Conservation (phyloP, 2,329 filamentous ascomycete species). For the Ceratocystis albifundus region DNA sequence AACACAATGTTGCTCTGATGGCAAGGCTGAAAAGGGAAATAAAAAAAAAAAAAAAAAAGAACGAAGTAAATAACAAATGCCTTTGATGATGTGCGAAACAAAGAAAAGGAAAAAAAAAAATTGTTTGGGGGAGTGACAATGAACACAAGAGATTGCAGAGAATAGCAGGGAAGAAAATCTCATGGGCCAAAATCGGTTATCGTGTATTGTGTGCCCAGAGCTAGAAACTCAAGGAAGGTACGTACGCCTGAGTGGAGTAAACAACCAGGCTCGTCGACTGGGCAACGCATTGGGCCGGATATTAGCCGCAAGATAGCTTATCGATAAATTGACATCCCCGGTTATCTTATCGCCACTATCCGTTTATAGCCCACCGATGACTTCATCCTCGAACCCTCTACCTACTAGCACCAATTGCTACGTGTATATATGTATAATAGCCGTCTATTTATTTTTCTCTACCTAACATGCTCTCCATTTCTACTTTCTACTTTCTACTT, state of each 20-base stretch:
- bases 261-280: slow-evolving; percentile 30
- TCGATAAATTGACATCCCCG: not conserved
- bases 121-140: not conserved
- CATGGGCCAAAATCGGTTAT: not conserved
- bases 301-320: not conserved
- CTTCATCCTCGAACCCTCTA: not conserved
- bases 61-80: slow-evolving; percentile 1
- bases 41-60: not conserved
- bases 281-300: slow-evolving; percentile 28
- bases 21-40: not conserved
- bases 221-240: not conserved
- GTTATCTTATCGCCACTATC: not conserved
- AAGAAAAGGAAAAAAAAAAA: not conserved
- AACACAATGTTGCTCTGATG: not conserved
- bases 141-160: not conserved
- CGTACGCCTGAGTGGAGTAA: slow-evolving; percentile 29
- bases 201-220: slow-evolving; percentile 7
- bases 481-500: no score
- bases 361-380: not conserved
- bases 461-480: not conserved
- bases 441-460: not conserved
- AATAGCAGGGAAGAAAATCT: slow-evolving; percentile 7
- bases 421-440: not conserved
- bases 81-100: not conserved
- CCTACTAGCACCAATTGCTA: not conserved